These are phyloP conservation scores for Aspergillus steynii DNA, from an alignment of 495 filamentous ascomycete genomes.

Conservation along the genomic window DNA sequence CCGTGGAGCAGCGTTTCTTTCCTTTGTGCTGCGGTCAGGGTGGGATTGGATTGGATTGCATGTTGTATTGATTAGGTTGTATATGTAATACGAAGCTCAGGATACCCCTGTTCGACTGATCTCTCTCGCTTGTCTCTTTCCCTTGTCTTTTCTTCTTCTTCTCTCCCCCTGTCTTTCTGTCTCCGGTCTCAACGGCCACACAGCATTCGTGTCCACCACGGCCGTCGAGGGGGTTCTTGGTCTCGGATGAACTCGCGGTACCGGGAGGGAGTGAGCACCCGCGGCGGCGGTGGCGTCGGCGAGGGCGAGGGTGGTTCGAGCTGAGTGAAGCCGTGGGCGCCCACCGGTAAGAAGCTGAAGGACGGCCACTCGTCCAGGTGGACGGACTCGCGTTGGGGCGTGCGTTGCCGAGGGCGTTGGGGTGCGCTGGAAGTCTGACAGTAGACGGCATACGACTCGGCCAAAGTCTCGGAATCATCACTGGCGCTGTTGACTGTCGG, in stretches of 20 bases:
- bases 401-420: not conserved
- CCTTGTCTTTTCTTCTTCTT: slow-evolving; percentile 2
- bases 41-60: slow-evolving; percentile 9
- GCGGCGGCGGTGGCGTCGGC: slow-evolving; percentile 12
- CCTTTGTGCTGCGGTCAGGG: slow-evolving; percentile 11
- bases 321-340: slow-evolving; percentile 15
- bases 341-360: slow-evolving; percentile 11
- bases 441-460: slow-evolving; percentile 17
- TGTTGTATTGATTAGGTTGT: slow-evolving; percentile 30
- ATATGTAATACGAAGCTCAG: slow-evolving; percentile 43
- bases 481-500: not conserved
- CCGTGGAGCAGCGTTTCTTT: slow-evolving; percentile 9
- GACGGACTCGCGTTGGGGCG: not conserved
- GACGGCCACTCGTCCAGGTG: not conserved
- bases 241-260: slow-evolving; percentile 14
- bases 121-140: slow-evolving; percentile 10
- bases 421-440: slow-evolving; percentile 25
- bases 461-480: not conserved
- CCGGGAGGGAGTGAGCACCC: slow-evolving; percentile 20
- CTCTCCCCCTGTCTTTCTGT: not conserved
- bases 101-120: slow-evolving; percentile 35
- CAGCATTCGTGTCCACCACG: not conserved
- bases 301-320: not conserved
- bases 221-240: not conserved
- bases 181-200: not conserved